Base-by-base conservation (phyloP, 1,139 yeast species). In the Trichomonascaceae sp. region DNA sequence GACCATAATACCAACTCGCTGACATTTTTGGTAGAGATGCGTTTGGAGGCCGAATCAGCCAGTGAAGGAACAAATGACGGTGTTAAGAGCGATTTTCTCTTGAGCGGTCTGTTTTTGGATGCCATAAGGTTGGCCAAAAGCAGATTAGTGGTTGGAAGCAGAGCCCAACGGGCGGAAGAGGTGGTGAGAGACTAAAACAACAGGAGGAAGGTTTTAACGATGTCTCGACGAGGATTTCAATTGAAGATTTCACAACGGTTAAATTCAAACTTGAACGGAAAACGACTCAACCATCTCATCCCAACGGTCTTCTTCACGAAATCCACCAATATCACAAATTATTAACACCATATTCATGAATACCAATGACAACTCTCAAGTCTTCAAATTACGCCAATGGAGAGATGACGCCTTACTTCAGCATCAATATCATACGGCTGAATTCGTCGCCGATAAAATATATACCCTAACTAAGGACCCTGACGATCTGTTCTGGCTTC, bases 401-500 rank as follows among this genome's bases (percentile, higher is more conserved):
- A 75, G 99, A 52, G 96, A 90, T 59, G 96, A 90, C 67, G 96
- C 99, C 0, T 71, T 87, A 56, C 84, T 87, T 84, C 96, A 91
- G 64, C 98, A 91, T 67, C 96, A 91, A 59, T 87, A 87, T 68
- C 79, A 79, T 50, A 88, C 98, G 0, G 98, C 99, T 0, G 95
- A 87, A 63, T 89, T 83, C 66, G 81, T 95, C 38, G 99, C 97
- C 12, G 96, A 93, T 71, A 93, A 91, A 63, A 87, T 95, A 9
- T 76, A 87, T 49, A 82, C 91, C 0, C 72, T 91, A 56, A 86
- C 91, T 1, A 60, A 81, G 58, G 97, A 91, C 65, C 86, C 96
- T 15, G 87, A 86, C 64, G 98, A 93, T 69, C 97, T 97, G 13
- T 91, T 90, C 68, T 93, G 98, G 97, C 75, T 93, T 46, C 97